Base-by-base conservation (phyloP, 495 filamentous ascomycete species). In the Aspergillus ellipticus region DNA sequence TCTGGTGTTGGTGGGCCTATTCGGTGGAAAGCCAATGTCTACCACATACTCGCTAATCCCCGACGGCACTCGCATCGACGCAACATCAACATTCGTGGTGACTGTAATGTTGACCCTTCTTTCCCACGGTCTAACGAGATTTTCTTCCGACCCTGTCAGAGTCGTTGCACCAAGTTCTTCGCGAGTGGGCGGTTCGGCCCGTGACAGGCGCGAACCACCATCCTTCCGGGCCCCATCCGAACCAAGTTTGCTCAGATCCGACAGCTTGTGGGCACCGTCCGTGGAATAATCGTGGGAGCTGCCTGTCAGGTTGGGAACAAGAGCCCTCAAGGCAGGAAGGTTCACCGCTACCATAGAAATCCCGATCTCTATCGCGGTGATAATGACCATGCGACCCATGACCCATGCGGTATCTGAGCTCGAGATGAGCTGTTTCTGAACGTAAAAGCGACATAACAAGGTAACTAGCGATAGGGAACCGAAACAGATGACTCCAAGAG, bases 381-480 rank as follows among this genome's bases (percentile, higher is more conserved):
- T 57, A 16, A 69, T 68, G 33, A 72, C 58, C 60, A 69, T 67
- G 55, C 67, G 62, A 1, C 66, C 68, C n/a, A 72, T 53, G 26
- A 63, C 49, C 41, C 56, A 72, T 41, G 62, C 51, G 17, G 59
- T 57, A 41, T 72, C 65, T 10, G 62, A 50, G 20, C 54, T 51
- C 10, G 17, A 17, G 52, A 54, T 48, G 28, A 69, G 55, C 41
- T 63, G 53, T 28, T 53, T 42, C 13, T 65, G 65, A 28, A 67
- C 51, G 39, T 56, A 55, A 33, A 68, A 53, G 24, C 66, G 66
- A 31, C 49, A 49, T 7, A 53, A 31, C 15, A 50, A 28, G 2
- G 46, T 49, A 2, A 53, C 22, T 13, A 56, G 43, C 13, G 53
- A 41, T 2, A 50, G 13, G 45, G 19, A 16, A 19, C 53, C 53